phyloP scores from a whole-genome alignment of 345 rosid genomes.

The Hibiscus mutabilis region DNA sequence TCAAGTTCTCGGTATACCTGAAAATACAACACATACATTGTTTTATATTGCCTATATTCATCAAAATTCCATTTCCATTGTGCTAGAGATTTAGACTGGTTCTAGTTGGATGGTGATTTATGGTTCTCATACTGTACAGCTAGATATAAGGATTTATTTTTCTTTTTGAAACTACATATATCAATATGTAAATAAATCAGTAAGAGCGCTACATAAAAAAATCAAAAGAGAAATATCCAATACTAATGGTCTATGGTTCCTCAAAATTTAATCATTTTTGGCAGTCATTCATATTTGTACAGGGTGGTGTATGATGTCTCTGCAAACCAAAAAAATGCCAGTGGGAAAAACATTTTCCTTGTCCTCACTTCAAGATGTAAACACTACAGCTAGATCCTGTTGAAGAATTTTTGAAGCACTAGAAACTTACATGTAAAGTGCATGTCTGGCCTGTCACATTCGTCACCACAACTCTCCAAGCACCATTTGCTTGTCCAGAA shows the following conservation, averaged over 20 bases:
- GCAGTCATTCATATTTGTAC: not conserved
- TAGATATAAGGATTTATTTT: not conserved
- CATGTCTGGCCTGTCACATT: conserved; percentile 96
- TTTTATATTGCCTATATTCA: conserved; percentile 1
- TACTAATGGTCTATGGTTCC: conserved; percentile 2
- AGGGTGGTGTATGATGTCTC: not conserved
- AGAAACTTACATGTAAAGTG: conserved; percentile 69
- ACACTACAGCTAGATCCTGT: not conserved
- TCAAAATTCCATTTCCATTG: not conserved
- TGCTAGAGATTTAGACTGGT: not conserved
- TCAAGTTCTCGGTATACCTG: conserved; percentile 93
- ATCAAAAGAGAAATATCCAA: not conserved
- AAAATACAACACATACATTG: conserved; percentile 16
- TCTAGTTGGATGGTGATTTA: not conserved
- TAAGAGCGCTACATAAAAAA: not conserved
- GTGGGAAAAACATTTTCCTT: not conserved
- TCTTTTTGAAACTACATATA: not conserved
- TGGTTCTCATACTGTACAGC: not conserved
- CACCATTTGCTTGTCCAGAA: conserved; percentile 80
- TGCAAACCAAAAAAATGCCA: not conserved
- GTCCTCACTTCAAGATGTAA: not conserved
- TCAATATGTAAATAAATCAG: not conserved
- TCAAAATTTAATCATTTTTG: not conserved
- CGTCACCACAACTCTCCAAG: conserved; percentile 89
- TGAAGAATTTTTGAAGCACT: not conserved